phyloP scores from a whole-genome alignment of 352 stramenopile species.

The Phytophthora megakarya region DNA sequence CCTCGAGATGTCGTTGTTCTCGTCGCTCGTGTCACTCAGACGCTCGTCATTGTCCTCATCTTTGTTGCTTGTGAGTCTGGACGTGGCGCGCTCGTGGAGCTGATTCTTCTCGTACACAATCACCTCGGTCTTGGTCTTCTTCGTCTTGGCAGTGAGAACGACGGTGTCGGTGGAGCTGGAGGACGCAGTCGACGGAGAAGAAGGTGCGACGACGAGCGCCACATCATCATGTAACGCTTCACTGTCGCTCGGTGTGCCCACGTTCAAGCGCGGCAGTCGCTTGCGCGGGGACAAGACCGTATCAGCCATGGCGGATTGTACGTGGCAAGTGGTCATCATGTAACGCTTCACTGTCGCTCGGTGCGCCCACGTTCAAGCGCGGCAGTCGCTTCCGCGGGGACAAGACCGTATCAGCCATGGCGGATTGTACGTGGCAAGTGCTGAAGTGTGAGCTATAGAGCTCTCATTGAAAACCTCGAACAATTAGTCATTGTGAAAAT shows the following conservation, averaged over 20 bases:
- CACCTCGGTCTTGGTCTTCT: slow-evolving; percentile 21
- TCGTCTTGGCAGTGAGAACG: slow-evolving; percentile 4
- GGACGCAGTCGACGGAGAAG: slow-evolving; percentile 33
- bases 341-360: not conserved
- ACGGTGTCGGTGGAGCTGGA: slow-evolving; percentile 23
- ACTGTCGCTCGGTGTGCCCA: not conserved
- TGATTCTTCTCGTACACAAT: slow-evolving; percentile 4
- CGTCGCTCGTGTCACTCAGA: slow-evolving; percentile 19
- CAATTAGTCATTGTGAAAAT: too few relatives aligned
- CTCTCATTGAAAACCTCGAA: too few relatives aligned
- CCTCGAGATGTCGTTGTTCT: slow-evolving; percentile 34
- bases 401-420: slow-evolving; percentile 11
- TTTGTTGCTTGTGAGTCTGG: slow-evolving; percentile 21
- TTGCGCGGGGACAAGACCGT: slow-evolving; percentile 29
- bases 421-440: slow-evolving; percentile 5
- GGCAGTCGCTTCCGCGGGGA: slow-evolving; percentile 40
- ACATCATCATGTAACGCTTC: slow-evolving; percentile 13
- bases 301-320: slow-evolving; percentile 8
- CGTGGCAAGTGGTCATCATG: slow-evolving; percentile 11
- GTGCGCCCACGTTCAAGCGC: slow-evolving; percentile 23
- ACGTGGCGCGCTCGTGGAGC: slow-evolving; percentile 23
- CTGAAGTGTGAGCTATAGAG: too few relatives aligned
- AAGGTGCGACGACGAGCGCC: slow-evolving; percentile 10
- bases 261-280: slow-evolving; percentile 36
- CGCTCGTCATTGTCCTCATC: slow-evolving; percentile 10